Evolutionary conservation across 2,329 filamentous ascomycete species (phyloP).

Genomic region (Verticillium dahliae): DNA sequence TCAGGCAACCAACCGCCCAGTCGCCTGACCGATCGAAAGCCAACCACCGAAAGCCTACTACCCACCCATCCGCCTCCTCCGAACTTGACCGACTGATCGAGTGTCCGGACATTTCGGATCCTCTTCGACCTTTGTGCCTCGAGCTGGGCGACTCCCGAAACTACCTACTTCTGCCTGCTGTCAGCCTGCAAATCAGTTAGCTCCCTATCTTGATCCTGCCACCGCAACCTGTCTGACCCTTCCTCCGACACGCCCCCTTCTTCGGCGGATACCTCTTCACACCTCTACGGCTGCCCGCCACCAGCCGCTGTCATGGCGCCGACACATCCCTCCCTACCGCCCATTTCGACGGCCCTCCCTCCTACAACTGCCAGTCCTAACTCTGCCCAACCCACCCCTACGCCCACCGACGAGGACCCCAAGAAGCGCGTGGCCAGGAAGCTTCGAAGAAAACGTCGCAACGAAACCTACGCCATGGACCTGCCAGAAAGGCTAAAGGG

Average conservation of each 20-base stretch:
- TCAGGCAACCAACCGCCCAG: neutral
- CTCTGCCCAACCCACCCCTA: constrained; percentile 4
- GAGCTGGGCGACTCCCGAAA: neutral
- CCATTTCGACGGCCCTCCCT: neutral
- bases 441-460: constrained; percentile 36
- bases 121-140: neutral
- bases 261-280: neutral
- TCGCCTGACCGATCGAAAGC: neutral
- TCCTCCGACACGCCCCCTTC: neutral
- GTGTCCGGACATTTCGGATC: neutral
- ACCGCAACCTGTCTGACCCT: neutral
- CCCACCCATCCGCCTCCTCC: neutral
- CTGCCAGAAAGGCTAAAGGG: constrained; percentile 48
- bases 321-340: neutral
- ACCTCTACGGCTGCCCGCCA: neutral
- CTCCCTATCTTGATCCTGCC: neutral
- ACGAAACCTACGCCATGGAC: constrained; percentile 34
- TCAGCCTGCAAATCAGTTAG: neutral
- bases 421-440: constrained; percentile 34
- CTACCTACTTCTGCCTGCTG: neutral
- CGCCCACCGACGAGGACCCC: constrained; percentile 21
- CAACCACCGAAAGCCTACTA: neutral
- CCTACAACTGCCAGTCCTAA: constrained; percentile 1
- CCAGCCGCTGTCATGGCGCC: neutral
- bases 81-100: neutral